Conservation (phyloP, 2,329 filamentous ascomycete species). For the Aspergillus ochraceus region DNA sequence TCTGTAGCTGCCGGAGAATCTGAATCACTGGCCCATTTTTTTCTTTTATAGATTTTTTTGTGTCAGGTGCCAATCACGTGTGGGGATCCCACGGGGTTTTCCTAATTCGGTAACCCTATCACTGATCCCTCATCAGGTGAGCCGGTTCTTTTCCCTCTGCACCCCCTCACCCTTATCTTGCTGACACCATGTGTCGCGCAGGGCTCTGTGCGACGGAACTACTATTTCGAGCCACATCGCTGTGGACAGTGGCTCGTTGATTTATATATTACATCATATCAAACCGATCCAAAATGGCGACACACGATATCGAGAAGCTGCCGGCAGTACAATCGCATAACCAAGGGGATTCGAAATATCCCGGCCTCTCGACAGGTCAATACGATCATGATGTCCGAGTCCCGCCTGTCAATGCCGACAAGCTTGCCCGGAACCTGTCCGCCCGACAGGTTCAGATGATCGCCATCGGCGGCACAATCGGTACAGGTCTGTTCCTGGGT, state of each 20-base stretch:
- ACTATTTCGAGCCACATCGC: not conserved
- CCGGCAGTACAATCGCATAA: not conserved
- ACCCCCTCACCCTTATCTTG: not conserved
- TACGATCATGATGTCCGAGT: conserved; percentile 6
- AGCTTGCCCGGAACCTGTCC: conserved; percentile 56
- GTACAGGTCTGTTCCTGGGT: conserved; percentile 62
- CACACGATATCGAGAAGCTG: conserved; percentile 28
- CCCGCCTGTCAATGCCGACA: conserved; percentile 41
- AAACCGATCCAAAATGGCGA: conserved; percentile 10
- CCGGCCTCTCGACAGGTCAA: conserved; percentile 10
- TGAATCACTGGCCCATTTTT: not conserved
- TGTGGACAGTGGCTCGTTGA: not conserved
- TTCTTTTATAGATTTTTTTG: not conserved
- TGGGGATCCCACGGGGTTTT: not conserved
- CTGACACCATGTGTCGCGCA: not conserved
- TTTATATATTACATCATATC: not conserved
- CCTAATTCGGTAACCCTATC: not conserved
- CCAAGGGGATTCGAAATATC: conserved; percentile 10
- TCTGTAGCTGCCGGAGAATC: not conserved
- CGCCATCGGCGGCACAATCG: conserved; percentile 51
- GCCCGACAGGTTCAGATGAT: conserved; percentile 69
- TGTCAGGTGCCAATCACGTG: not conserved
- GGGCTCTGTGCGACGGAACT: not conserved
- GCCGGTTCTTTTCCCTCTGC: not conserved
- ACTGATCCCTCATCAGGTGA: not conserved